These are phyloP conservation scores for Paxillus rubicundulus DNA, from an alignment of 768 basidiomycete species.

Conservation along the genomic window DNA sequence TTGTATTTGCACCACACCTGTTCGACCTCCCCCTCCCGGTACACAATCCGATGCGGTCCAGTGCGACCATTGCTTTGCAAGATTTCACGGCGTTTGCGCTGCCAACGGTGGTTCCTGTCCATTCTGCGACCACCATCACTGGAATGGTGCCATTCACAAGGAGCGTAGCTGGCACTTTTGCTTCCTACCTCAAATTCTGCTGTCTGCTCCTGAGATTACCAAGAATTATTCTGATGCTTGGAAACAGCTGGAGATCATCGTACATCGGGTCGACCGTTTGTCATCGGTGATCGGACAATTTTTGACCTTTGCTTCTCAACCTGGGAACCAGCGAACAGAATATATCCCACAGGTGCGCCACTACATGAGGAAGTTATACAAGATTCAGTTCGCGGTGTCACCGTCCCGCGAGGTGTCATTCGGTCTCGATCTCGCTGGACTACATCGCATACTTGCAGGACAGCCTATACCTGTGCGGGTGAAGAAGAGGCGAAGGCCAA, in stretches of 20 bases:
- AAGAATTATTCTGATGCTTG: conserved; percentile 78
- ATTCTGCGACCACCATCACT: conserved; percentile 89
- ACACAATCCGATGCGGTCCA: conserved; percentile 80
- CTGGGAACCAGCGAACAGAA: conserved; percentile 69
- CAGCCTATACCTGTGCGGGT: conserved; percentile 49
- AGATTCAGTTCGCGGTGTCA: conserved; percentile 85
- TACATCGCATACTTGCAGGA: conserved; percentile 77
- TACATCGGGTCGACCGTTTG: conserved; percentile 75
- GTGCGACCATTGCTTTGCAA: conserved; percentile 84
- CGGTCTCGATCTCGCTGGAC: conserved; percentile 76
- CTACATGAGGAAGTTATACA: conserved; percentile 88
- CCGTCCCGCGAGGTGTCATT: conserved; percentile 79
- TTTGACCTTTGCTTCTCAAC: conserved; percentile 65
- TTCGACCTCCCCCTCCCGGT: conserved; percentile 77
- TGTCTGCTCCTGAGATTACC: conserved; percentile 74
- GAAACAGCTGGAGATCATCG: conserved; percentile 76
- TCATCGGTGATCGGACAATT: conserved; percentile 78
- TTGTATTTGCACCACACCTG: conserved; percentile 76
- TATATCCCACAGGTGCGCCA: conserved; percentile 83
- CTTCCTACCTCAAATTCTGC: conserved; percentile 66
- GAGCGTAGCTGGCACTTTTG: conserved; percentile 83
- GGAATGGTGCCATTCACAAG: conserved; percentile 44
- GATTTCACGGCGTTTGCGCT: conserved; percentile 83
- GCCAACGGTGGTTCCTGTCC: conserved; percentile 89
- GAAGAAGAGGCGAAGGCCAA: conserved; percentile 57